Evolutionary conservation across 345 rosid species (phyloP), one percentile per base, ranked within the genome.

Genomic region (Populus pruinosa): DNA sequence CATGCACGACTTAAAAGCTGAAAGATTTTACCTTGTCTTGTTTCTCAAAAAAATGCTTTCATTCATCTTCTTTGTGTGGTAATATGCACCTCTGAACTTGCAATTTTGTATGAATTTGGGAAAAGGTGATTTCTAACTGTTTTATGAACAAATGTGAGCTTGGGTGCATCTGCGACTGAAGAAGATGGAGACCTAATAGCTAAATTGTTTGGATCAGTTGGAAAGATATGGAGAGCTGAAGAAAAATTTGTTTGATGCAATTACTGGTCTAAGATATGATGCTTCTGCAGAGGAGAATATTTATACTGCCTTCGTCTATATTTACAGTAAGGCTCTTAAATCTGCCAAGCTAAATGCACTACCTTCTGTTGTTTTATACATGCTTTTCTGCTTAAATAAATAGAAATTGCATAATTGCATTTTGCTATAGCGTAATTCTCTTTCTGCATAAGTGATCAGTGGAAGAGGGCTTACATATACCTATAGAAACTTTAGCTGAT

Each of bases 401-500:
- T 67, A 17, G 53, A 59, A 17, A 53, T 29, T 36, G 50, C 8
- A 27, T 67, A 23, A 39, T 2, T 47, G 53, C 67, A 47, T 9
- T 61, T 20, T 71, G 39, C 64, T n/a, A 21, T 68, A n/a, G 18
- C 43, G 4, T 43, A 59, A 66, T 76, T 70, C 23, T 21, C 11
- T 74, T 86, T 8, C 72, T 56, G 76, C 44, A 27, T 31, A 72
- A 74, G 9, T 77, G 11, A 80, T 70, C 88, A 96, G 98, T 81
- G 98, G 97, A 38, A 96, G 99, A 38, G 98, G 98, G 97, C 98
- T 17, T 93, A 92, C 77, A 75, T 96, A 66, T 94, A 75, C 85
- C 79, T 94, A 96, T 96, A 78, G 99, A 96, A 88, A 97, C 99
- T 75, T 83, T 96, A 79, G 97, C 95, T 62, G 97, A 96, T 86